phyloP scores from a whole-genome alignment of 2,329 filamentous ascomycete genomes.

The Xylaria sp. region DNA sequence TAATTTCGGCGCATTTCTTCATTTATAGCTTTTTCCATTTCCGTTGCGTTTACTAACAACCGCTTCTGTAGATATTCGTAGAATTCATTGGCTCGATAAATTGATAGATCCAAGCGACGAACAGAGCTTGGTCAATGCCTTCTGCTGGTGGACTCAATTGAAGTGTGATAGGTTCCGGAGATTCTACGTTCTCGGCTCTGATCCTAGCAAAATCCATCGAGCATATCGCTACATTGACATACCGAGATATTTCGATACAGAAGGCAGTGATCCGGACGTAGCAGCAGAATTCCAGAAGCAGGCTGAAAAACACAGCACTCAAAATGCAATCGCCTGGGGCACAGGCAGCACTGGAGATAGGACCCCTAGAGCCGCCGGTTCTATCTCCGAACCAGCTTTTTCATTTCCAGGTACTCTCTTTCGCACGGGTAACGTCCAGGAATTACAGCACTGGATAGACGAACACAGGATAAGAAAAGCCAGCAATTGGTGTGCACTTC shows the following conservation, averaged over 20 bases:
- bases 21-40: neutral
- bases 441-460: conserved; percentile 39
- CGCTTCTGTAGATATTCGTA: conserved; percentile 38
- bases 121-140: conserved; percentile 71
- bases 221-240: conserved; percentile 49
- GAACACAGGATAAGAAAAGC: conserved; percentile 7
- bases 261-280: conserved; percentile 52
- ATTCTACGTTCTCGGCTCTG: conserved; percentile 66
- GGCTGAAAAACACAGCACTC: conserved; percentile 18
- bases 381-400: conserved; percentile 29
- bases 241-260: conserved; percentile 52
- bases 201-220: conserved; percentile 39
- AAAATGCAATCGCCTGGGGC: conserved; percentile 29
- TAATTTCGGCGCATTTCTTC: neutral
- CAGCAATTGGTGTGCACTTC: conserved; percentile 47
- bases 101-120: conserved; percentile 68
- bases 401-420: conserved; percentile 33
- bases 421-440: conserved; percentile 31
- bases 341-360: neutral
- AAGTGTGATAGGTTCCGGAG: conserved; percentile 62
- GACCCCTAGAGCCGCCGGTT: conserved; percentile 4
- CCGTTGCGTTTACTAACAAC: neutral
- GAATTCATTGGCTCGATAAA: conserved; percentile 58
- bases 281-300: conserved; percentile 27
- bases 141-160: conserved; percentile 65